A percentile compares a stretch with the other conserved stretches of the same genome.
Evolutionary conservation across 768 basidiomycete species (phyloP).

Genomic region (Saitozyma sp.): DNA sequence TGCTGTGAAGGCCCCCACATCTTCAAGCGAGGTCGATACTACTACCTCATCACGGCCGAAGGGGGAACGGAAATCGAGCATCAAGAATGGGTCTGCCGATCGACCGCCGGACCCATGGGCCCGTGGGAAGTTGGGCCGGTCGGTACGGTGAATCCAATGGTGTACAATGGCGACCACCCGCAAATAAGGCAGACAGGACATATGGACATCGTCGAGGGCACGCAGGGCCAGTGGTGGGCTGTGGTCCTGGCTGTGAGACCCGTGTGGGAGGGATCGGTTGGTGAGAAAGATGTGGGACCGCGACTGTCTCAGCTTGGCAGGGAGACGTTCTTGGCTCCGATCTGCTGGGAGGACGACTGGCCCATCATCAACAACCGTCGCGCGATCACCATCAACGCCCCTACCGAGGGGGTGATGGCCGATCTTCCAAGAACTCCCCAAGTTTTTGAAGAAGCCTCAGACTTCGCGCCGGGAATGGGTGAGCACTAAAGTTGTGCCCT

Average conservation of each 20-base stretch:
- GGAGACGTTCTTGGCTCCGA: conserved; percentile 53
- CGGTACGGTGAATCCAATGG: conserved; percentile 28
- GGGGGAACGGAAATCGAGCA: too few relatives aligned
- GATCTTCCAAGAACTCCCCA: too few relatives aligned
- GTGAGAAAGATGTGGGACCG: too few relatives aligned
- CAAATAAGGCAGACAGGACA: conserved; percentile 55
- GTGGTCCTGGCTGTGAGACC: conserved; percentile 35
- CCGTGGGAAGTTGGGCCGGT: conserved; percentile 38
- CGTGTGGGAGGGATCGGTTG: conserved; percentile 2
- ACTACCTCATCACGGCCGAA: too few relatives aligned
- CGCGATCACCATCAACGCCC: conserved; percentile 1
- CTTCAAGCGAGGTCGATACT: conserved; percentile 35
- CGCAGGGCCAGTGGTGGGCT: conserved; percentile 49
- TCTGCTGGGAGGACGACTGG: conserved; percentile 47
- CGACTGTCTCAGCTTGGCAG: conserved; percentile 53
- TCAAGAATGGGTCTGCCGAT: conserved; percentile 46
- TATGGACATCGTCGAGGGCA: conserved; percentile 53
- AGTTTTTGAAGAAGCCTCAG: conserved; percentile 1
- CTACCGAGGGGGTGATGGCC: neutral
- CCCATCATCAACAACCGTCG: conserved; percentile 19
- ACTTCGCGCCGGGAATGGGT: too few relatives aligned
- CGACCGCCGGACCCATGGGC: conserved; percentile 43
- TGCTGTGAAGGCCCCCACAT: conserved; percentile 49
- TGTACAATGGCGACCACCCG: conserved; percentile 41
- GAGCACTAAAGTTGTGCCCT: too few relatives aligned